phyloP scores from a whole-genome alignment of 1,284 basidiomycete genomes.

The Pascua sp. region DNA sequence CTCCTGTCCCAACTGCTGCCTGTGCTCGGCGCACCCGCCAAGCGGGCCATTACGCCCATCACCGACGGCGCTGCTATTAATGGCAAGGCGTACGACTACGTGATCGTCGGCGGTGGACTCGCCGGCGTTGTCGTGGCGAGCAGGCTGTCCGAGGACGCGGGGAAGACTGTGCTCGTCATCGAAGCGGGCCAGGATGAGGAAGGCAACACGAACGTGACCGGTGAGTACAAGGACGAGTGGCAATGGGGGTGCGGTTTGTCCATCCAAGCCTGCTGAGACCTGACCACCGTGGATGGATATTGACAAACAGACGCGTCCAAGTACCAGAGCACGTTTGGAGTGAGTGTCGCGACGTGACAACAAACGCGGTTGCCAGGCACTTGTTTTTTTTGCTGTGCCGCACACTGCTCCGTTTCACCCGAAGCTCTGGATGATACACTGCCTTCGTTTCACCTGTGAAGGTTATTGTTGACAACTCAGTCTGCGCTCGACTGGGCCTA shows the following conservation, averaged over 20 bases:
- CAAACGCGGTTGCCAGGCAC: too few relatives aligned
- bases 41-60: conserved; percentile 1
- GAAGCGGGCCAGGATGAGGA: conserved; percentile 39
- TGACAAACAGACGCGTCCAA: conserved; percentile 15
- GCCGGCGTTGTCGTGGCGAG: conserved; percentile 62
- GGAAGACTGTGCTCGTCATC: conserved; percentile 47
- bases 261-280: too few relatives aligned
- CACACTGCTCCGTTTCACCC: background rate
- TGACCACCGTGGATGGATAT: background rate
- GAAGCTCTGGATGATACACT: background rate
- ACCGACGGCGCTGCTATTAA: conserved; percentile 14
- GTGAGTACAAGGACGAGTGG: conserved; percentile 7
- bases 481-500: conserved; percentile 40
- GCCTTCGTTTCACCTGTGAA: background rate
- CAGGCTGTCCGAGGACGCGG: conserved; percentile 59
- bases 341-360: conserved; percentile 7
- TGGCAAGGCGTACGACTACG: conserved; percentile 59
- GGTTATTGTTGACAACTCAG: conserved; percentile 3
- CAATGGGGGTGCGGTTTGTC: too few relatives aligned
- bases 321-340: conserved; percentile 27
- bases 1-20: background rate
- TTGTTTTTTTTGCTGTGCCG: background rate
- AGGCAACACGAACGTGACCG: conserved; percentile 25
- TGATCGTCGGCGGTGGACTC: conserved; percentile 64
- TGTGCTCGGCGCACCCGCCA: background rate